Base-by-base conservation (phyloP, 352 stramenopile species). In the Phytophthora rubi region DNA sequence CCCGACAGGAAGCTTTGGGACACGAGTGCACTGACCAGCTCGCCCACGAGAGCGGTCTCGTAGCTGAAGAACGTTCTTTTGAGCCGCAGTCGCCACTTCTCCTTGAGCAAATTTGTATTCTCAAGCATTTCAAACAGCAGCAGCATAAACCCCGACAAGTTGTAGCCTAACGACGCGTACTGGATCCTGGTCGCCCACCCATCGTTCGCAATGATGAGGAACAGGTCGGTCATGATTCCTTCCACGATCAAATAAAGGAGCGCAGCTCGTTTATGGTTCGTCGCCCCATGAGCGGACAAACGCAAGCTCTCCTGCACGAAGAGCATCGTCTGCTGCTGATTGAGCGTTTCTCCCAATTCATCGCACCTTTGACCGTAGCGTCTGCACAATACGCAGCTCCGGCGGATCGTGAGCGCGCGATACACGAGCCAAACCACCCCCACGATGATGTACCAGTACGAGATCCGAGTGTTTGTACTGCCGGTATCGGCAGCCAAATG, bases 91-190 rank as follows among this genome's bases (percentile, higher is more conserved):
- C 60, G 12, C 60, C 60, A 67, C 15, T 52, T 67, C 13, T 67
- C 60, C 9, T 12, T 28, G 1, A 67, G 15, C 12, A 49, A 30
- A 3, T 16, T 33, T n/a, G 33, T 67, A 28, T 42, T 56, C 32
- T 57, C 62, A 6, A 68, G 1, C 32, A 63, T 68, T 23, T 68
- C 53, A 23, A 63, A 62, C 21, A 68, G 13, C 15, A 67, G 1
- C 16, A 67, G 21, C 60, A 67, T 61, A 18, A 67, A 28, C 3
- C 60, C 49, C 0, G 51, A 67, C 12, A 67, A 42, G 26, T 67
- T 67, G 51, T 67, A 67, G n/a, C 51, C 60, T n/a, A 67, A 37
- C 2, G 60, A 67, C 3, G 60, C 60, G 37, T 67, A 67, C 32
- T 67, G 60, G 3, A 67, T 28, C 15, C 37, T 37, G 1, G 49